Evolutionary conservation across 345 rosid species (phyloP), one percentile per base, ranked within the genome.

Genomic region (Laguncularia racemosa): DNA sequence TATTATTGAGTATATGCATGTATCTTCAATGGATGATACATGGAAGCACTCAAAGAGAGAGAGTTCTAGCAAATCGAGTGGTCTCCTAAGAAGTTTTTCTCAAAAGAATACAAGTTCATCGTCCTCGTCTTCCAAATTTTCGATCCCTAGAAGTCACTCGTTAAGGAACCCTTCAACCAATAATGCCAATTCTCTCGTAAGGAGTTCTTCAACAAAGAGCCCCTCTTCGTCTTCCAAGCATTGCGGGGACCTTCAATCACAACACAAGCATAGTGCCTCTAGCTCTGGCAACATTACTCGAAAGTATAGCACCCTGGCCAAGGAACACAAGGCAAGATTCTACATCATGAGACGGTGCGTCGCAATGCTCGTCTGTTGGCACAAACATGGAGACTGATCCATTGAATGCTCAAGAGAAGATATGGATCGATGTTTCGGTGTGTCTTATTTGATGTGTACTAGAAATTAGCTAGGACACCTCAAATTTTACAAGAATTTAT

Each of bases 281-380:
- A 19, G 64, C 6, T 61, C 78, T 2, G 65, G 65, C 53, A 81
- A 89, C 43, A 79, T 84, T 64, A 63, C 92, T 11, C 78, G 73
- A 19, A 92, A 89, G 64, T 92, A 87, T 50, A 86, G 86, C 68
- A 84, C 78, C 83, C 60, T 92, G 67, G 98, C 98, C 56, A 89
- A 92, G 70, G 98, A 92, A 64, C 95, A 92, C 63, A 92, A 92
- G 77, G 89, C 98, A 6, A 84, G 89, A 73, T 89, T 92, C 68
- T 92, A 92, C 67, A 89, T 92, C 76, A 92, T 92, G 91, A 83
- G 95, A 67, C 78, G 96, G 59, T 92, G 98, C 72, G 95, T 92
- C 60, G 95, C 98, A 47, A 92, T 92, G 98, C 98, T 92, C 64
- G 96, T 86, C 70, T 89, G 96, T 52, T 92, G 98, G 98, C 93